Conservation (phyloP, 2,329 filamentous ascomycete species). For the Dactylellina leptospora region DNA sequence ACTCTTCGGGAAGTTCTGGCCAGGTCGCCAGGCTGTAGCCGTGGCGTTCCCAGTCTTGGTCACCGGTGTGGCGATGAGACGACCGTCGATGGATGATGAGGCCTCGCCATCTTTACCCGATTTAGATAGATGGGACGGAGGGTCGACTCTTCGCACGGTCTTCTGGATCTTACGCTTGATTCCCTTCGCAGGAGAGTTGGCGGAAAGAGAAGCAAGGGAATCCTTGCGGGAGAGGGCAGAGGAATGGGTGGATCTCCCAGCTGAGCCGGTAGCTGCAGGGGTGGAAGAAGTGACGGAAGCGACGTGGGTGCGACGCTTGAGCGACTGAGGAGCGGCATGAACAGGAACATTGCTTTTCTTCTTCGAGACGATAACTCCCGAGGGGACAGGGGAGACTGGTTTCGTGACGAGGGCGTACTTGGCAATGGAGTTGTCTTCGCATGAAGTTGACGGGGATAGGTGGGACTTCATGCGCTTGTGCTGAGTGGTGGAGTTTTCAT, state of each 20-base stretch:
- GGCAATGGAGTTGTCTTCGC: constrained; percentile 47
- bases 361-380: constrained; percentile 36
- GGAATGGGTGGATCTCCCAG: constrained; percentile 1
- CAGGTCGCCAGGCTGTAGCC: constrained; percentile 30
- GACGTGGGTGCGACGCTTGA: constrained; percentile 28
- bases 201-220: constrained; percentile 34
- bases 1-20: constrained; percentile 46
- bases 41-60: constrained; percentile 30
- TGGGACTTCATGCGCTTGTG: constrained; percentile 49
- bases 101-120: constrained; percentile 7
- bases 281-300: constrained; percentile 6
- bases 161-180: constrained; percentile 52
- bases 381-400: constrained; percentile 30
- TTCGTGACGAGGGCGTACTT: constrained; percentile 51
- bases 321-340: constrained; percentile 7
- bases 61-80: constrained; percentile 46
- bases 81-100: constrained; percentile 28
- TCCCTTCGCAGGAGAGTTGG: constrained; percentile 31
- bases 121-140: constrained; percentile 30
- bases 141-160: constrained; percentile 38
- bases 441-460: constrained; percentile 18
- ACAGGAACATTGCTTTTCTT: constrained; percentile 27
- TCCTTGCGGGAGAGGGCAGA: constrained; percentile 43
- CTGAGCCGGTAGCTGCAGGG: constrained; percentile 13
- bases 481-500: constrained; percentile 30